A percentile compares a stretch with the other conserved stretches of the same genome.
Evolutionary conservation across 106 monocot genomes (phyloP).

Genomic region (Chionographis japonica): DNA sequence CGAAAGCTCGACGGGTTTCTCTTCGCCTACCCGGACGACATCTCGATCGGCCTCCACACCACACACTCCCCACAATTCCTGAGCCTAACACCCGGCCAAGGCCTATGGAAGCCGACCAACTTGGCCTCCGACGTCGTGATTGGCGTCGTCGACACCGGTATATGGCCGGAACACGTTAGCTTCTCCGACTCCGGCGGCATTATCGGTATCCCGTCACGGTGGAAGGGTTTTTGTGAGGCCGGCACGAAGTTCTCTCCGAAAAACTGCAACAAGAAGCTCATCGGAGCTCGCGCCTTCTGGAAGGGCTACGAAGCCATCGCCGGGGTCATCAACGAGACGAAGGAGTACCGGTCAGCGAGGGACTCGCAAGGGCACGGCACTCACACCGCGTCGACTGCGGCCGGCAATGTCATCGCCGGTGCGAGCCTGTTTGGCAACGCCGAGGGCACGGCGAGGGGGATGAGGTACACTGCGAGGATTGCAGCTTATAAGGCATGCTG

Average conservation of each 20-base stretch:
- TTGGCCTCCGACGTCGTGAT: conserved; percentile 8
- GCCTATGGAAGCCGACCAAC: conserved; percentile 9
- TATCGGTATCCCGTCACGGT: background rate
- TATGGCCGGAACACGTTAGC: conserved; percentile 20
- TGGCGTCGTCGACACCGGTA: conserved; percentile 25
- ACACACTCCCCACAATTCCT: conserved; percentile 23
- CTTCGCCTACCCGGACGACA: conserved; percentile 2
- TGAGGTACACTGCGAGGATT: conserved; percentile 6
- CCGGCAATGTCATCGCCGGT: conserved; percentile 13
- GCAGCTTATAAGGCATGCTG: conserved; percentile 42
- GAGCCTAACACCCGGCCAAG: conserved; percentile 10
- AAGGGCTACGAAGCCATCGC: conserved; percentile 19
- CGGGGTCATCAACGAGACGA: conserved; percentile 19
- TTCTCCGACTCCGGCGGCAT: conserved; percentile 5
- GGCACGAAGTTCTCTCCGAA: conserved; percentile 12
- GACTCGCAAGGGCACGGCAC: conserved; percentile 46
- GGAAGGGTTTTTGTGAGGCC: conserved; percentile 13
- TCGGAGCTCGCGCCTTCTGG: conserved; percentile 27
- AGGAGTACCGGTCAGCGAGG: conserved; percentile 25
- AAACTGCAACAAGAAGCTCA: conserved; percentile 24
- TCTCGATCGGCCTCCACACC: conserved; percentile 15
- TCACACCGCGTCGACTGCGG: conserved; percentile 43
- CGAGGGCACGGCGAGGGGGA: conserved; percentile 13
- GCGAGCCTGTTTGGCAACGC: conserved; percentile 32
- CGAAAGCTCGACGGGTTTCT: conserved; percentile 1